Percentiles rank a stretch among this genome's conserved stretches.
Evolutionary conservation across 345 rosid species (phyloP).

Genomic region (Eucalyptus guilfoylei): DNA sequence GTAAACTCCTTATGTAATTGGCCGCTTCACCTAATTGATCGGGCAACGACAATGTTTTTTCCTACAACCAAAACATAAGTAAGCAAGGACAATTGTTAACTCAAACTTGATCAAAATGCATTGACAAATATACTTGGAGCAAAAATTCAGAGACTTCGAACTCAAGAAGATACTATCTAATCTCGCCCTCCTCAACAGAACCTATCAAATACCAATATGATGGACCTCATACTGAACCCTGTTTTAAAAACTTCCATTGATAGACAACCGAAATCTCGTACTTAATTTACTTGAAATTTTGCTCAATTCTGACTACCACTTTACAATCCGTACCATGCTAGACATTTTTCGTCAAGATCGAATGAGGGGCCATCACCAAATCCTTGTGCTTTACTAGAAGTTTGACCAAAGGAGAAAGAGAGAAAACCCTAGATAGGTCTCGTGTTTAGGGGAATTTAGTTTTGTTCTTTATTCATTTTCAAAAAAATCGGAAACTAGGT

Average conservation of each 20-base stretch:
- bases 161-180: background rate
- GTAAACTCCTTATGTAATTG: slow-evolving; percentile 45
- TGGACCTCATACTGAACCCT: background rate
- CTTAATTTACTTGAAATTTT: background rate
- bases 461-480: background rate
- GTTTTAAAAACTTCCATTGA: background rate
- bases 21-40: slow-evolving; percentile 48
- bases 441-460: background rate
- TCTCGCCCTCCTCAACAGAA: background rate
- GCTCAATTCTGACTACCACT: background rate
- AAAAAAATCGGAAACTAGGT: background rate
- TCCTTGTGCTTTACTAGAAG: background rate
- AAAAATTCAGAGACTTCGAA: background rate
- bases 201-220: background rate
- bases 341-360: background rate
- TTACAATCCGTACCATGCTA: background rate
- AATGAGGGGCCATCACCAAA: background rate
- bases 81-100: background rate
- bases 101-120: background rate
- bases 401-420: background rate
- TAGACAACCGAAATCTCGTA: background rate
- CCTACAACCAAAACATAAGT: slow-evolving; percentile 6
- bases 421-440: background rate
- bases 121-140: background rate
- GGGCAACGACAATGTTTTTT: slow-evolving; percentile 16